Conservation (phyloP, 495 filamentous ascomycete genomes). For the Neurospora sublineolata region DNA sequence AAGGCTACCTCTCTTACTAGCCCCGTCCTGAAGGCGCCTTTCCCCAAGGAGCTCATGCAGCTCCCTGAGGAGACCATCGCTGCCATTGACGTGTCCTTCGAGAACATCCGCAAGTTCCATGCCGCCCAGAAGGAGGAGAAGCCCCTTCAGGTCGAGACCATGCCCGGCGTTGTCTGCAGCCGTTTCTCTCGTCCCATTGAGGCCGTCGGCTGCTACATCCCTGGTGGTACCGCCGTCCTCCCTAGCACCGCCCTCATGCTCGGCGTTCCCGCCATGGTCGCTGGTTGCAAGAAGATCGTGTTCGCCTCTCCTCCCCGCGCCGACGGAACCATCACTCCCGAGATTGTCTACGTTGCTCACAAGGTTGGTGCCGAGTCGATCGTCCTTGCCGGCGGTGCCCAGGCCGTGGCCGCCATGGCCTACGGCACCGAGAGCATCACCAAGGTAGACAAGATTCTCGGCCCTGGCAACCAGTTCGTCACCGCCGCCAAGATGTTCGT, state of each 20-base stretch:
- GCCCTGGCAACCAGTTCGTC: constrained; percentile 96
- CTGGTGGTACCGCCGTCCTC: constrained; percentile 89
- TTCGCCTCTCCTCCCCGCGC: constrained; percentile 81
- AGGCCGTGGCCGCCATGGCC: constrained; percentile 85
- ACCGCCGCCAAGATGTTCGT: constrained; percentile 98
- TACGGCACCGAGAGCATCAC: constrained; percentile 73
- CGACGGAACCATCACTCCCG: constrained; percentile 84
- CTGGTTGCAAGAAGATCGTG: constrained; percentile 92
- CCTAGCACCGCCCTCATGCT: constrained; percentile 96
- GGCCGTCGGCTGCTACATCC: constrained; percentile 86
- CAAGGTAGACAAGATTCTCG: constrained; percentile 98
- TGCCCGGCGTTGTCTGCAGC: constrained; percentile 92
- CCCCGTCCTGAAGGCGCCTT: constrained; percentile 79
- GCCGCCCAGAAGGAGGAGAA: constrained; percentile 73
- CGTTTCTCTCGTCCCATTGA: constrained; percentile 90
- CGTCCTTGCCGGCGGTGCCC: constrained; percentile 87
- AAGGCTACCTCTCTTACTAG: constrained; percentile 83
- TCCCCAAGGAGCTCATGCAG: constrained; percentile 73
- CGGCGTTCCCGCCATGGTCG: constrained; percentile 92
- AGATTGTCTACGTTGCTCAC: constrained; percentile 97
- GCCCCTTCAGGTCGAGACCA: constrained; percentile 77
- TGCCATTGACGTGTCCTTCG: constrained; percentile 86
- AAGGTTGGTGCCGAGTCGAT: constrained; percentile 93
- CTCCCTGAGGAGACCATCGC: constrained; percentile 67
- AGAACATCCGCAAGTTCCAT: constrained; percentile 92